Evolutionary conservation across 225 moss, liverwort and hornwort genomes (phyloP).

Genomic region (Neckera pumila): DNA sequence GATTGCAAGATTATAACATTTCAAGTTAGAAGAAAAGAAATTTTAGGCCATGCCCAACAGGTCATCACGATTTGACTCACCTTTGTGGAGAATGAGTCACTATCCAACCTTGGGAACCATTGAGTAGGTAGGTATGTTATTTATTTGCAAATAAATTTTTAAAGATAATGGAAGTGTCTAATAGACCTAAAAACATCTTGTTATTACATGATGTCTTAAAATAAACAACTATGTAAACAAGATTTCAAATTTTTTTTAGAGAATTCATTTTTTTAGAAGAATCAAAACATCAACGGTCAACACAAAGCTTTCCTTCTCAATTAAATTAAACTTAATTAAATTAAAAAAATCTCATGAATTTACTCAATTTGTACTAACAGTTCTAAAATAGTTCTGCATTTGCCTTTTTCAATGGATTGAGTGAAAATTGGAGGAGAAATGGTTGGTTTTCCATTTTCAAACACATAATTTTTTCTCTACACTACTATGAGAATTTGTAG

Average conservation of each 20-base stretch:
- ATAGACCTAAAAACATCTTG: background rate
- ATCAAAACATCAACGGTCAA: background rate
- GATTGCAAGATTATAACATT: fast-evolving
- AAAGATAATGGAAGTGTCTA: background rate
- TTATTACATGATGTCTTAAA: background rate
- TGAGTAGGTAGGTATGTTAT: background rate
- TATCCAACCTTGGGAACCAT: background rate
- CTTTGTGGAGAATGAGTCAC: background rate
- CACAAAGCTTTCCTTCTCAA: too few species aligned
- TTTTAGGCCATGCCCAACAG: too few species aligned
- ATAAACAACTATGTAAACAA: background rate
- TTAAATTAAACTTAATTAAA: too few species aligned
- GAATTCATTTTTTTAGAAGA: background rate
- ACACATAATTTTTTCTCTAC: background rate
- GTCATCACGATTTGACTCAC: background rate
- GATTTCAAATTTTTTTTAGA: background rate
- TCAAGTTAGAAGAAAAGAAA: background rate
- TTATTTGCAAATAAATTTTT: background rate
- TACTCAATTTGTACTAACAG: background rate
- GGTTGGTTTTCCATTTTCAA: background rate
- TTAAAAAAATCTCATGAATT: background rate
- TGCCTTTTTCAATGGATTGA: background rate
- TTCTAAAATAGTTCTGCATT: too few species aligned
- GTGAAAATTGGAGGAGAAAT: background rate
- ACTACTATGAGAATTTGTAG: fast-evolving